phyloP scores from a whole-genome alignment of 176 grass and related monocot species.

The Thinopyrum elongatum region DNA sequence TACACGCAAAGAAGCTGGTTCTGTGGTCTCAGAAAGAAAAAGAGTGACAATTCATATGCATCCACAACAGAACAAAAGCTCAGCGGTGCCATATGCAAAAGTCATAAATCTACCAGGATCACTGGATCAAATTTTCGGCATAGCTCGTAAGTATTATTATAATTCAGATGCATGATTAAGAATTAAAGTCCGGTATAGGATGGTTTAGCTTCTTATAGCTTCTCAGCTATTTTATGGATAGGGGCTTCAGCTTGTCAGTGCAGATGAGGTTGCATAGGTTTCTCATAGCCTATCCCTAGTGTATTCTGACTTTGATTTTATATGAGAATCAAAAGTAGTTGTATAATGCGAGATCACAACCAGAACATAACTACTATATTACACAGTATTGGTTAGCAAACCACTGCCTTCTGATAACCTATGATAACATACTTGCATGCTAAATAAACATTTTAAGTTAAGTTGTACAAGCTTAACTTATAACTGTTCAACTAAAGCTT shows the following conservation, averaged over 20 bases:
- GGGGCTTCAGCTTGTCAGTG: background rate
- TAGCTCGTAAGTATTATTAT: conserved; percentile 62
- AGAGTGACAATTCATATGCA: conserved; percentile 60
- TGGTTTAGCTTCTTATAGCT: background rate
- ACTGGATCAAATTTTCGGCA: conserved; percentile 59
- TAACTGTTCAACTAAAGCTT: background rate
- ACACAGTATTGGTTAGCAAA: background rate
- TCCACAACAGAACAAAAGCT: conserved; percentile 16
- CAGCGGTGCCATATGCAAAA: conserved; percentile 40
- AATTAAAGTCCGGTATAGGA: background rate
- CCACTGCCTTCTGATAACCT: conserved; percentile 1
- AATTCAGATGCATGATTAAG: background rate
- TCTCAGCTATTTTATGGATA: background rate
- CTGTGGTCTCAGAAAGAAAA: conserved; percentile 34
- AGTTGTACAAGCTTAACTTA: background rate
- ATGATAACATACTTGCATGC: background rate
- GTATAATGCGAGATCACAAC: background rate
- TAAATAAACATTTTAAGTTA: background rate
- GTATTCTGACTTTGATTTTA: conserved; percentile 6
- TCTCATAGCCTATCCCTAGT: background rate
- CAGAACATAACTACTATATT: background rate
- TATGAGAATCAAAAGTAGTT: background rate
- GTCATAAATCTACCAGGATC: conserved; percentile 70
- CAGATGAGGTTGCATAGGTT: conserved; percentile 1
- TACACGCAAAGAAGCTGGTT: conserved; percentile 4